Conservation (phyloP, 1,139 yeast species). For the Trichomonascaceae sp. region DNA sequence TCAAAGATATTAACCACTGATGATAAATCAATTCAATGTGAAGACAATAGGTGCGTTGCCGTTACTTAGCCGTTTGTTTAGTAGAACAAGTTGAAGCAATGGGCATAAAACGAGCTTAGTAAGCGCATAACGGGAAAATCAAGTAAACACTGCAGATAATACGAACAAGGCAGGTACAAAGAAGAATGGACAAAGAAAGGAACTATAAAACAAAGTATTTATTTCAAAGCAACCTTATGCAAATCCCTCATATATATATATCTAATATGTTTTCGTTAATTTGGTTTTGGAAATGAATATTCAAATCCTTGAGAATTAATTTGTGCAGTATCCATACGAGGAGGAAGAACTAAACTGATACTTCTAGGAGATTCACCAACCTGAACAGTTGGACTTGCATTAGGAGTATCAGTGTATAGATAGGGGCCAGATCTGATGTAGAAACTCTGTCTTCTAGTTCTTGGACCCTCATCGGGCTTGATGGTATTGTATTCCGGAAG, state of each 20-base stretch:
- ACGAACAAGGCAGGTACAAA: neutral
- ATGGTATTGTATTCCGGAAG: neutral
- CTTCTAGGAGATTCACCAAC: slow-evolving; percentile 15
- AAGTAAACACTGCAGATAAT: neutral
- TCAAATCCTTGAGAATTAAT: slow-evolving; percentile 13
- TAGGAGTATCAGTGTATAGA: slow-evolving; percentile 11
- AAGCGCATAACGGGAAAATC: neutral
- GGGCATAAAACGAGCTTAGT: neutral
- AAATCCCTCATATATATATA: neutral
- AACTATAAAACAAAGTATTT: no score
- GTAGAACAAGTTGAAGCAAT: neutral
- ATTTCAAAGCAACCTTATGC: neutral
- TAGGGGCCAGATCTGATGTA: slow-evolving; percentile 20
- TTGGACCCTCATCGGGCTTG: slow-evolving; percentile 2
- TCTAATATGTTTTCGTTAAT: neutral
- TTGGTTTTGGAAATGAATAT: slow-evolving; percentile 18
- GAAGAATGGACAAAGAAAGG: neutral
- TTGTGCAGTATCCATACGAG: slow-evolving; percentile 9
- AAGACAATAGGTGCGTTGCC: neutral
- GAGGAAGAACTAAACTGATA: slow-evolving; percentile 20
- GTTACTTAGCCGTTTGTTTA: neutral
- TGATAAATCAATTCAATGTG: neutral
- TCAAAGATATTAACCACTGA: neutral
- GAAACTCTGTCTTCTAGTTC: slow-evolving; percentile 17
- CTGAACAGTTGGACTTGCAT: neutral